Conservation (phyloP, 73 alveolate genomes). For the Paramecium octaurelia region DNA sequence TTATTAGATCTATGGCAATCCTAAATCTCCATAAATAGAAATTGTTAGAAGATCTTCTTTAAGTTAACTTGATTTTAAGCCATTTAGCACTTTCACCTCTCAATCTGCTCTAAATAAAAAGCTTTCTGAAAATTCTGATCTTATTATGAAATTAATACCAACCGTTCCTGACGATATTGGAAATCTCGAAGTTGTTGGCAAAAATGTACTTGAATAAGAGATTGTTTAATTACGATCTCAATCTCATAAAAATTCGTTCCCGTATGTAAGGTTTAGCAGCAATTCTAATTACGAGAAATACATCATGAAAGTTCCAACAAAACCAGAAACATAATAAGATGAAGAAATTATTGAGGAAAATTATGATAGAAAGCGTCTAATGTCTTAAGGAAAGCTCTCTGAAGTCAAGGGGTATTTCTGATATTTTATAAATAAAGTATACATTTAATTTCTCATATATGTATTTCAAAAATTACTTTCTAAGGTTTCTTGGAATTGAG, state of each 20-base stretch:
- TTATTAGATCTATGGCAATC: not conserved
- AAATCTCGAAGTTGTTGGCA: not conserved
- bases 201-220: not conserved
- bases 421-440: not conserved
- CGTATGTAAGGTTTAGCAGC: not conserved
- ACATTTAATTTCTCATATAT: not conserved
- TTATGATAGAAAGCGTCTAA: not conserved
- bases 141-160: conserved; percentile 11
- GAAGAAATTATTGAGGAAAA: not conserved
- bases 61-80: not conserved
- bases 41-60: not conserved
- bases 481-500: no score
- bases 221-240: not conserved
- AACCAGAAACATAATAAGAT: not conserved
- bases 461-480: not conserved
- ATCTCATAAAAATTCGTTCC: not conserved
- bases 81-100: conserved; percentile 9
- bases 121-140: conserved; percentile 29
- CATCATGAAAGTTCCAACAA: not conserved
- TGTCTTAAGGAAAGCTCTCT: not conserved
- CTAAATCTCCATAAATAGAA: conserved; percentile 30
- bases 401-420: not conserved
- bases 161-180: conserved; percentile 4
- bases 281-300: not conserved
- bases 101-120: not conserved